Conservation (phyloP, 495 filamentous ascomycete species). For the Neurospora tetraspora region DNA sequence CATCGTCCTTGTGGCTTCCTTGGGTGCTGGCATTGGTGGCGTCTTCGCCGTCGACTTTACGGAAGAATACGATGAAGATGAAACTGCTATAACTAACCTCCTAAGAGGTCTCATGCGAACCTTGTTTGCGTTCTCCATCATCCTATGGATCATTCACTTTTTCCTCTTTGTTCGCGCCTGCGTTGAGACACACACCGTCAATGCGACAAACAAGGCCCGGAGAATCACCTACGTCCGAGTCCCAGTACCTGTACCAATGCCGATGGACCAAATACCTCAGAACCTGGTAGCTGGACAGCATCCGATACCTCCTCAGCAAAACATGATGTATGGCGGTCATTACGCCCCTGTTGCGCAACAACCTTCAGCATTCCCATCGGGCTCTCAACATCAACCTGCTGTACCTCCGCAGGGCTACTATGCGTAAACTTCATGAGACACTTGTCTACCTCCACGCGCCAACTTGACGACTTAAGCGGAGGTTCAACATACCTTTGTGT, state of each 20-base stretch:
- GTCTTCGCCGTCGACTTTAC: conserved; percentile 4
- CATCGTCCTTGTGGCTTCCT: conserved; percentile 15
- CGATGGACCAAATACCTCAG: background rate
- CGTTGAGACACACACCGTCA: conserved; percentile 27
- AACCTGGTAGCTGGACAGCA: background rate
- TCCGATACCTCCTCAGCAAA: background rate
- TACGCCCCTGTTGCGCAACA: conserved; percentile 5
- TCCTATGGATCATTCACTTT: conserved; percentile 23
- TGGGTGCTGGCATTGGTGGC: conserved; percentile 9
- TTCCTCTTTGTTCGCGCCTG: conserved; percentile 35
- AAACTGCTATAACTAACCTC: conserved; percentile 1
- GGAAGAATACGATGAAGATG: conserved; percentile 3
- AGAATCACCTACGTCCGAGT: conserved; percentile 6
- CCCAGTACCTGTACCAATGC: background rate
- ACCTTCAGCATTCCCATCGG: background rate
- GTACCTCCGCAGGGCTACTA: conserved; percentile 7
- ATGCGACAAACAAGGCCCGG: conserved; percentile 3
- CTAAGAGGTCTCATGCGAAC: background rate
- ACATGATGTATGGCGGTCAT: conserved; percentile 5
- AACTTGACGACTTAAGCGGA: background rate
- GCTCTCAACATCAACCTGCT: background rate
- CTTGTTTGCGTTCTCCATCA: conserved; percentile 9
- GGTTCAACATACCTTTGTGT: background rate
- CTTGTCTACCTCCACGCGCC: background rate
- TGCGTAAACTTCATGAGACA: background rate